Percentiles rank a stretch among this genome's conserved stretches.
Conservation (phyloP, 2,329 filamentous ascomycete genomes). For the Aspergillus ruber region DNA sequence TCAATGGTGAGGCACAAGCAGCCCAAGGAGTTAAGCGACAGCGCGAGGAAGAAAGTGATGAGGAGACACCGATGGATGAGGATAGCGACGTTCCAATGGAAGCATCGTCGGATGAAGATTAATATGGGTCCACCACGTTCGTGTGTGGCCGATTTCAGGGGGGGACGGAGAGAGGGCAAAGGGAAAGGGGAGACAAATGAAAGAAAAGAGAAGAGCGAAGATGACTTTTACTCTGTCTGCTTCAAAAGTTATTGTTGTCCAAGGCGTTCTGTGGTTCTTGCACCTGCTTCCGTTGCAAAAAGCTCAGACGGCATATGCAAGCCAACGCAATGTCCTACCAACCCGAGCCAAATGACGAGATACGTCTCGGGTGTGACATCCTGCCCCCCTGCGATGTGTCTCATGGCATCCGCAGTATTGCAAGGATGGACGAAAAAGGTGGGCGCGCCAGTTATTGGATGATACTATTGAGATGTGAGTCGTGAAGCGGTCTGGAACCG, state of each 20-base stretch:
- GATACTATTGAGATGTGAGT: constrained; percentile 55
- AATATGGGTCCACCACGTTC: constrained; percentile 15
- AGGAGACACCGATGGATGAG: constrained; percentile 55
- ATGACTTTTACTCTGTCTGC: constrained; percentile 8
- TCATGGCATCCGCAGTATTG: constrained; percentile 75
- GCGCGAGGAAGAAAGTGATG: constrained; percentile 58
- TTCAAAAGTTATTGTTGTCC: constrained; percentile 11
- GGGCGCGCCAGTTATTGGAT: constrained; percentile 71
- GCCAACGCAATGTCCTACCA: constrained; percentile 73
- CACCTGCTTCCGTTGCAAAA: constrained; percentile 20
- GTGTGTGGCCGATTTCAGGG: constrained; percentile 1
- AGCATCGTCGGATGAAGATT: constrained; percentile 68
- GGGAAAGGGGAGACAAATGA: background rate
- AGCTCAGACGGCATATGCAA: constrained; percentile 70
- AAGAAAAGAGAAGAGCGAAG: constrained; percentile 1
- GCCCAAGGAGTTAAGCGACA: constrained; percentile 60
- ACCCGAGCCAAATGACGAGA: constrained; percentile 81
- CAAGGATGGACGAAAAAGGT: constrained; percentile 93
- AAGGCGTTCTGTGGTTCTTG: constrained; percentile 13
- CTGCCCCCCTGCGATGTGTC: constrained; percentile 46
- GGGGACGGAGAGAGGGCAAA: constrained; percentile 9
- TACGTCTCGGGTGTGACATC: constrained; percentile 56
- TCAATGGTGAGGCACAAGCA: constrained; percentile 39
- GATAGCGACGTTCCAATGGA: constrained; percentile 65
- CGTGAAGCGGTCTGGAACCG: constrained; percentile 18